Conservation (phyloP, 805 yeast genomes). For the Pichia insulana region DNA sequence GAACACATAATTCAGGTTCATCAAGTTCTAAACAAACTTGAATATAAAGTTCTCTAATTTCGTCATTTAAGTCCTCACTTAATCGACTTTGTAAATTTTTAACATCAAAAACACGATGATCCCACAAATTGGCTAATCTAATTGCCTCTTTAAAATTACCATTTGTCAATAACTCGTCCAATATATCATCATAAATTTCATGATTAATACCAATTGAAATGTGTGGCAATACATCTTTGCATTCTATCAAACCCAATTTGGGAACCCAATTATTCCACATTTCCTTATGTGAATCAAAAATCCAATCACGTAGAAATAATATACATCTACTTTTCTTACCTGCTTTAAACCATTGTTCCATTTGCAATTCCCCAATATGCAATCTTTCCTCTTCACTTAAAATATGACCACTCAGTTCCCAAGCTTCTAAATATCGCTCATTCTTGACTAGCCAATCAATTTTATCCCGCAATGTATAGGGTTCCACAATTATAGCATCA, state of each 20-base stretch:
- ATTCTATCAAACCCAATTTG: conserved; percentile 37
- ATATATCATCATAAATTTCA: conserved; percentile 36
- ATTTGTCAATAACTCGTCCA: conserved; percentile 36
- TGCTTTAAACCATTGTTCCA: conserved; percentile 33
- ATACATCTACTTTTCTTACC: conserved; percentile 53
- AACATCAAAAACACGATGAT: conserved; percentile 42
- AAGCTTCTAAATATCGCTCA: conserved; percentile 55
- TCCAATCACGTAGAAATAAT: conserved; percentile 35
- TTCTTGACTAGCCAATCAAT: conserved; percentile 62
- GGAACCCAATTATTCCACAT: conserved; percentile 64
- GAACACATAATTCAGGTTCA: conserved; percentile 55
- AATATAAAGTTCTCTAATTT: conserved; percentile 37
- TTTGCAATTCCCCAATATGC: conserved; percentile 50
- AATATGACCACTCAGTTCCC: conserved; percentile 63
- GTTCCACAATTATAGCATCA: conserved; percentile 72
- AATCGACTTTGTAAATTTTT: conserved; percentile 17
- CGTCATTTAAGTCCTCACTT: neutral
- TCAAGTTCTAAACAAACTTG: conserved; percentile 47
- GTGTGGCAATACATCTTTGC: conserved; percentile 52
- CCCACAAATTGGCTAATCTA: conserved; percentile 48
- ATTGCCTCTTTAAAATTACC: conserved; percentile 31
- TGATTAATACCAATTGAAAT: conserved; percentile 23
- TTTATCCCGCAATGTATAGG: conserved; percentile 60
- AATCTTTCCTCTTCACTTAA: conserved; percentile 43
- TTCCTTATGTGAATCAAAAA: conserved; percentile 23